Percentiles rank a stretch among this genome's conserved stretches.
These are phyloP conservation scores for Tanozyma kutaoensis DNA, from an alignment of 805 yeast genomes.

Conservation along the genomic window DNA sequence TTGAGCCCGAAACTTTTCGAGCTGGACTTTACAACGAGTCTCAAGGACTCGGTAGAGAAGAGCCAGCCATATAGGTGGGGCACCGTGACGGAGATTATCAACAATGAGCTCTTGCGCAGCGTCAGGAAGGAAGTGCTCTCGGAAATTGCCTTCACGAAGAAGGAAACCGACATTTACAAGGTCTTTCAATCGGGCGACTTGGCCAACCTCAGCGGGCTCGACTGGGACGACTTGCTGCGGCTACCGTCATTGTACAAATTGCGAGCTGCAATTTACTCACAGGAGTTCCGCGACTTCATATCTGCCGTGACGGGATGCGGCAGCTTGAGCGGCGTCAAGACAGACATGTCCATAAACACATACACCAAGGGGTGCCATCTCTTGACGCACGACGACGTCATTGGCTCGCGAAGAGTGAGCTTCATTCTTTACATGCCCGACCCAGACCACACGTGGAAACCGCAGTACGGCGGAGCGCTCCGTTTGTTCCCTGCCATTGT, in stretches of 20 bases:
- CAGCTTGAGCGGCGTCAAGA: slow-evolving; percentile 75
- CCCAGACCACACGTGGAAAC: slow-evolving; percentile 81
- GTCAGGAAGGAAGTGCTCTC: slow-evolving; percentile 77
- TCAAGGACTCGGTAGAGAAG: too few relatives aligned
- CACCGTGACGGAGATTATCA: slow-evolving; percentile 55
- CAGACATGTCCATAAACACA: slow-evolving; percentile 86
- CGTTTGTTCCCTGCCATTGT: slow-evolving; percentile 76
- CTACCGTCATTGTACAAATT: slow-evolving; percentile 67
- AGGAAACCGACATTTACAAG: slow-evolving; percentile 95
- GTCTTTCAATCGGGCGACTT: slow-evolving; percentile 84
- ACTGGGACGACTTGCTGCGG: slow-evolving; percentile 58
- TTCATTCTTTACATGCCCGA: slow-evolving; percentile 89
- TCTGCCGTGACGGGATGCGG: slow-evolving; percentile 78
- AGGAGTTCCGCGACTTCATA: slow-evolving; percentile 68
- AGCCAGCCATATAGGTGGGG: slow-evolving; percentile 95
- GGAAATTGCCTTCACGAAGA: slow-evolving; percentile 81
- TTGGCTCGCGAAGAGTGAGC: slow-evolving; percentile 87
- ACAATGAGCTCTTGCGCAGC: slow-evolving; percentile 61
- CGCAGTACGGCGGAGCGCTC: slow-evolving; percentile 87
- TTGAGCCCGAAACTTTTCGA: too few relatives aligned
- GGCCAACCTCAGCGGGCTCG: slow-evolving; percentile 80
- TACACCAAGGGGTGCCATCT: slow-evolving; percentile 90
- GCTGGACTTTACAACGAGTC: too few relatives aligned
- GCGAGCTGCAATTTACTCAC: slow-evolving; percentile 79
- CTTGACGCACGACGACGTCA: slow-evolving; percentile 93